These are phyloP conservation scores for Sphaerobolus stellatus DNA, from an alignment of 1,284 basidiomycete genomes.

Conservation along the genomic window DNA sequence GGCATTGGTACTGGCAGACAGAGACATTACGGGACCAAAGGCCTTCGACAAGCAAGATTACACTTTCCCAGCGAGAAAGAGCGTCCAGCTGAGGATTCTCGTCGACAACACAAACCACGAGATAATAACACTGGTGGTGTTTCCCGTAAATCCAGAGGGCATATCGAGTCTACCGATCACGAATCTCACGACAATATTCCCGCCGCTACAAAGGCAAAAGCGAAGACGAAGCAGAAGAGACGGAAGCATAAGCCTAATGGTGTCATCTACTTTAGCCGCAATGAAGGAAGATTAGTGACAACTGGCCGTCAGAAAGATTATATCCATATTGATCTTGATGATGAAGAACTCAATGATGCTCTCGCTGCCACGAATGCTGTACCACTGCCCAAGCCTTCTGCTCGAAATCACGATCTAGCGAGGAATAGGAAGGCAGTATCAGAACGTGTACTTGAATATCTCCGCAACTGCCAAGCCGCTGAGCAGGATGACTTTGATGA, in stretches of 20 bases:
- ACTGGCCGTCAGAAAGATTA: conserved; percentile 33
- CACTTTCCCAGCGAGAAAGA: conserved; percentile 3
- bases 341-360: conserved; percentile 43
- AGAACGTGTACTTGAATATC: background rate
- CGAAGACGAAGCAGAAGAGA: conserved; percentile 10
- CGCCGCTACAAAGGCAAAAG: background rate
- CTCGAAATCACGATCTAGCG: conserved; percentile 6
- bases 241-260: conserved; percentile 1
- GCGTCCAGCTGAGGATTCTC: background rate
- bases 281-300: conserved; percentile 27
- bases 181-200: background rate
- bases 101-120: background rate
- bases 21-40: background rate
- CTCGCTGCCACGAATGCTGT: conserved; percentile 34
- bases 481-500: conserved; percentile 3
- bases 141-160: too few species aligned
- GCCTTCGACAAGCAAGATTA: conserved; percentile 15
- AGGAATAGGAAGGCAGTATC: background rate
- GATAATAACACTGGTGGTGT: too few species aligned
- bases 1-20: background rate
- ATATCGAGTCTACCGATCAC: background rate
- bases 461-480: background rate
- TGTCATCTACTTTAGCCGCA: conserved; percentile 36
- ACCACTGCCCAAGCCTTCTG: conserved; percentile 16
- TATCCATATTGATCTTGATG: conserved; percentile 38